Evolutionary conservation across 2,329 filamentous ascomycete genomes (phyloP).

Genomic region (Fusarium duplospermum): DNA sequence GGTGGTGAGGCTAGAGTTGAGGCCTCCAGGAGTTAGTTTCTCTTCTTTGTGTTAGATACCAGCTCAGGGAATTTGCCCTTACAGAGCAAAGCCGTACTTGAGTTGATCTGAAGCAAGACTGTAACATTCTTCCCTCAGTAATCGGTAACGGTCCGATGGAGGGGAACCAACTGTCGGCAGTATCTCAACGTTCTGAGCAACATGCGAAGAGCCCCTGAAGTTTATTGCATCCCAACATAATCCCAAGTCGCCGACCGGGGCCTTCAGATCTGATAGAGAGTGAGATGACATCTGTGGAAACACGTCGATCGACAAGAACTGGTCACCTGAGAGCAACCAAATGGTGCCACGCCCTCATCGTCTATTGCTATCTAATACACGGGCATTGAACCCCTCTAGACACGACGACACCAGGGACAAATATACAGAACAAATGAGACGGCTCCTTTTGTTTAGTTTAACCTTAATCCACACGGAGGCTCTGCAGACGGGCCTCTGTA

Average conservation of each 20-base stretch:
- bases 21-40: background rate
- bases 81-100: background rate
- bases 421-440: slow-evolving; percentile 53
- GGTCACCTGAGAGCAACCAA: slow-evolving; percentile 10
- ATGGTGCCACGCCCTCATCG: slow-evolving; percentile 40
- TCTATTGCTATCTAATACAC: slow-evolving; percentile 55
- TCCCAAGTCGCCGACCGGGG: background rate
- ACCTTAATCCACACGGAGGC: slow-evolving; percentile 79
- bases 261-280: background rate
- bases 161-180: background rate
- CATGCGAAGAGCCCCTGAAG: background rate
- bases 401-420: slow-evolving; percentile 42
- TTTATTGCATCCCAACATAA: background rate
- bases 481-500: slow-evolving; percentile 89
- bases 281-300: background rate
- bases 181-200: background rate
- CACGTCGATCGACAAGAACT: background rate
- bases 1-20: background rate
- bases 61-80: background rate
- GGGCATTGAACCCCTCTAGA: slow-evolving; percentile 44
- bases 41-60: background rate
- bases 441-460: slow-evolving; percentile 45
- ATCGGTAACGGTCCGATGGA: background rate
- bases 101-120: background rate
- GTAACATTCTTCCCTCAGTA: background rate